phyloP scores from a whole-genome alignment of 2,329 filamentous ascomycete species.

The Colletotrichum liriopes region DNA sequence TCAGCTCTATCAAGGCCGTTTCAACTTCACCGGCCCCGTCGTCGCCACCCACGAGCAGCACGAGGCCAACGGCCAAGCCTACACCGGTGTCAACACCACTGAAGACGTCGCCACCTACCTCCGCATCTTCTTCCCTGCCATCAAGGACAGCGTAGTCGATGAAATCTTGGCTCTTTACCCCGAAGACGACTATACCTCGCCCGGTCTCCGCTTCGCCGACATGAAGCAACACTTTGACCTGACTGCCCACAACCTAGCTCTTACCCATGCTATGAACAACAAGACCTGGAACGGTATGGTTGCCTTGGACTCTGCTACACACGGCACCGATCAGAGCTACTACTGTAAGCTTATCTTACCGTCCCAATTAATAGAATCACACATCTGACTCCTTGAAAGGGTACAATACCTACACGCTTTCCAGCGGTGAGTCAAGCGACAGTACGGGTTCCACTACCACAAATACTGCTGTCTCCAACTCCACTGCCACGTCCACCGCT shows the following conservation, averaged over 20 bases:
- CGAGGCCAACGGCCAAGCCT: constrained; percentile 66
- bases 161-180: constrained; percentile 55
- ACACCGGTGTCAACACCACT: constrained; percentile 59
- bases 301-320: constrained; percentile 11
- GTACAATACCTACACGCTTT: constrained; percentile 25
- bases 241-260: constrained; percentile 22
- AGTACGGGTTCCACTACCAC: neutral
- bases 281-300: constrained; percentile 22
- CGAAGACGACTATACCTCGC: constrained; percentile 21
- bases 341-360: constrained; percentile 1
- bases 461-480: constrained; percentile 6
- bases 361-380: fast-evolving
- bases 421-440: neutral
- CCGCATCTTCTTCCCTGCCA: constrained; percentile 44
- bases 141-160: constrained; percentile 47
- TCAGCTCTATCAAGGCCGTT: constrained; percentile 49
- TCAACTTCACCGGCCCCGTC: constrained; percentile 47
- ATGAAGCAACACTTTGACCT: constrained; percentile 27
- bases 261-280: constrained; percentile 27
- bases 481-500: neutral
- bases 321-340: constrained; percentile 32
- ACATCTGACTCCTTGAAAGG: neutral
- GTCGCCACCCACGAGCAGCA: constrained; percentile 48
- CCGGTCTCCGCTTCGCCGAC: constrained; percentile 23
- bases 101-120: constrained; percentile 58